Evolutionary conservation across 23 red algal genomes (phyloP), one percentile per base, ranked within the genome.

Genomic region (Gracilaria domingensis): DNA sequence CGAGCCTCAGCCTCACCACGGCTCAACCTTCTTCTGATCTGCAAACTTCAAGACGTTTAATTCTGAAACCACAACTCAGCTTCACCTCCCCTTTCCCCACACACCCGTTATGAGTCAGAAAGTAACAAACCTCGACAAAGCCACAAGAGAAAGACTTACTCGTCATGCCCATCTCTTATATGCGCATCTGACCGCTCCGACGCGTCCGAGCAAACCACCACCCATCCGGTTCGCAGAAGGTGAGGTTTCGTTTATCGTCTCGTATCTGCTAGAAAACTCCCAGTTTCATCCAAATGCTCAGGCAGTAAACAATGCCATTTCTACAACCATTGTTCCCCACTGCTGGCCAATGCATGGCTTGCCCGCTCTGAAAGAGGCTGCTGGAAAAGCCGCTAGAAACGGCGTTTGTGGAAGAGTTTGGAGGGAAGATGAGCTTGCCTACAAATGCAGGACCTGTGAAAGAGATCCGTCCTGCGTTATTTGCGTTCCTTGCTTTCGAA

Each of bases 401-500:
- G 92, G 91, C 25, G 96, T 93, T 48, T 98, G 96, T 66, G 96
- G 96, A 30, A 87, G 51, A 34, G 88, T 93, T 8, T 98, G 96
- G 96, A 47, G 51, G 28, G 39, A 86, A 28, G 87, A 93, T 61
- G 91, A 95, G 56, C 87, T 95, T 14, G 96, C 96, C 2, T 98
- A 98, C 85, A 95, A 95, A 80, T 98, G 96, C 79, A 66, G 70
- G 57, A 95, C 91, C 25, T 98, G 96, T 59, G 96, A 95, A 84
- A 80, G 93, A 25, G 96, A 98, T 84, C 86, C 96, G 12, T 95
- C 96, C 20, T 98, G 96, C 83, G 96, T 93, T 35, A 90, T 98
- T 21, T 98, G 96, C 59, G 89, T 92, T 13, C 62, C 73, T 26
- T 98, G 96, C 58, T 98, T 98, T 88, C 81, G 82, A 51, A 67